These are phyloP conservation scores for Beauveria caledonica DNA, from an alignment of 2,329 filamentous ascomycete species.

Conservation along the genomic window DNA sequence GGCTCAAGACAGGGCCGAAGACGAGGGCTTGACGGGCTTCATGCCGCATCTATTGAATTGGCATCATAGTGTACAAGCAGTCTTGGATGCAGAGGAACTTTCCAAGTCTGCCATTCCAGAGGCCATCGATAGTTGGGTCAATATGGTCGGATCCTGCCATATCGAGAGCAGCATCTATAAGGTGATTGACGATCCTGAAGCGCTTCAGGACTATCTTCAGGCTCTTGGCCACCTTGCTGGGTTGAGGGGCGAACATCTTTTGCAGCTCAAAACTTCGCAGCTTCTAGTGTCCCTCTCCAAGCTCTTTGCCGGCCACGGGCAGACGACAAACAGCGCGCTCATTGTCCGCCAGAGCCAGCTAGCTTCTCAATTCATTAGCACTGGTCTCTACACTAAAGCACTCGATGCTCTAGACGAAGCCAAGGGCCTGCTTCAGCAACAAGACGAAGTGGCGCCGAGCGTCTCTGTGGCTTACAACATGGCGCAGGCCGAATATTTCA, in stretches of 20 bases:
- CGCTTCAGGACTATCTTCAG: slow-evolving; percentile 40
- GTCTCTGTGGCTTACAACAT: slow-evolving; percentile 47
- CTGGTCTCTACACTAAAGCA: slow-evolving; percentile 45
- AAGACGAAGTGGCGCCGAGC: slow-evolving; percentile 27
- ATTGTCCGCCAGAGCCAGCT: slow-evolving; percentile 39
- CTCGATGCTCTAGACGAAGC: slow-evolving; percentile 49
- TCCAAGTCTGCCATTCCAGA: slow-evolving; percentile 24
- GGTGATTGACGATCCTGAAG: slow-evolving; percentile 41
- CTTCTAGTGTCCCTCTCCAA: slow-evolving; percentile 28
- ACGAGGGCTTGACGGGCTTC: slow-evolving; percentile 35
- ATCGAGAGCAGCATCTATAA: slow-evolving; percentile 33
- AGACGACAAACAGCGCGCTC: slow-evolving; percentile 29
- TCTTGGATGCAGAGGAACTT: slow-evolving; percentile 29
- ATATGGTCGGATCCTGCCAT: slow-evolving; percentile 30
- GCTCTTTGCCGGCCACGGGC: slow-evolving; percentile 22
- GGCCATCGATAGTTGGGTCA: slow-evolving; percentile 37
- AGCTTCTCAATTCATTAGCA: slow-evolving; percentile 43
- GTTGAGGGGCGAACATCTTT: slow-evolving; percentile 39
- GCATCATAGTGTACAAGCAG: slow-evolving; percentile 34
- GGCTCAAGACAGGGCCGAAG: slow-evolving; percentile 33
- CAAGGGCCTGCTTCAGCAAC: slow-evolving; percentile 35
- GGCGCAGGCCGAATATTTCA: slow-evolving; percentile 64
- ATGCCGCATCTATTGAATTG: slow-evolving; percentile 41
- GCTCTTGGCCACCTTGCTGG: slow-evolving; percentile 43
- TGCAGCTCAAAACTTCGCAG: slow-evolving; percentile 30